Base-by-base conservation (phyloP, 2,329 filamentous ascomycete species). In the Claviceps humidiphila region DNA sequence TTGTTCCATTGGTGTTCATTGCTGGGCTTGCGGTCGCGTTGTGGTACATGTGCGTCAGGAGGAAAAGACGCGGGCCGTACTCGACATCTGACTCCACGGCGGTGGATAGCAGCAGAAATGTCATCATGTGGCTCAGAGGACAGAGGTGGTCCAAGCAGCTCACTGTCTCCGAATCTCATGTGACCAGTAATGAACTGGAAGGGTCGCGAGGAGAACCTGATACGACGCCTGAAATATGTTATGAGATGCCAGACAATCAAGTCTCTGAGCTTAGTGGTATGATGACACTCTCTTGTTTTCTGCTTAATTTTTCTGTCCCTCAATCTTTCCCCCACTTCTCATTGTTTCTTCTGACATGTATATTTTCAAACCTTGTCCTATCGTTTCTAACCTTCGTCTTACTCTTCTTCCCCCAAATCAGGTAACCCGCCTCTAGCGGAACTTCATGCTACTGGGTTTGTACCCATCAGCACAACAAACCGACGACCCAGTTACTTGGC, bases 71-170 rank as follows among this genome's bases (percentile, higher is more conserved):
- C 34, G n/a, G 30, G 5, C 40, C 30, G 16, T 53, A 66, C 38
- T 63, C 63, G 42, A 63, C 65, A 44, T 63, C 67, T 54, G 68
- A 70, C 2, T 65, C 64, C 2, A 66, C 68, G 4, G 73, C 71
- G 0, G 72, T 76, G 41, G 74, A 77, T 44, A 68, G 69, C 26
- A 68, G 71, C 42, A 66, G 68, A 51, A 70, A 72, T 39, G 74
- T 81, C 58, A 60, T 71, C 11, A 71, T 68, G 2, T 82, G 78
- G 78, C 70, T 81, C 51, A 69, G 68, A 50, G 71, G 70, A 8
- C 72, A 76, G 26, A 54, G 54, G 47, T 64, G 68, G 16, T 60
- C 65, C 46, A 78, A 79, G 58, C 67, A 52, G 26, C 44, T 52
- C 40, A 54, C 51, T 30, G 7, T 49, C 42, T 49, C 38, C 2